Evolutionary conservation across 495 filamentous ascomycete genomes (phyloP).

Genomic region (Trichocladium uniseriatum): DNA sequence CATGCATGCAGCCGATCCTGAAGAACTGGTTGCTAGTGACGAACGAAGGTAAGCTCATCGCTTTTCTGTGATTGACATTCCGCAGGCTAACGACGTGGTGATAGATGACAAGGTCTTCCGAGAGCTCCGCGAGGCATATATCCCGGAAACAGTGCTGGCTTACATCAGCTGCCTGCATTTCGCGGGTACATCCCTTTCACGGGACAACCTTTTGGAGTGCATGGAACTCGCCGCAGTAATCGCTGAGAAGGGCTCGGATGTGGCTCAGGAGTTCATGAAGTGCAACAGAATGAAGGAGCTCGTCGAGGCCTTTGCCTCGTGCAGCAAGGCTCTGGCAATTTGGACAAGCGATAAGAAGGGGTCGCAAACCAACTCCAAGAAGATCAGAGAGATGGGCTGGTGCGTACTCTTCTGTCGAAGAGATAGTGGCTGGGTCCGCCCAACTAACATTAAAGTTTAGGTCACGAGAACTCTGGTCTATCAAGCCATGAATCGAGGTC

Average conservation of each 20-base stretch:
- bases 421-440: conserved; percentile 9
- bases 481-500: conserved; percentile 24
- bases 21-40: conserved; percentile 35
- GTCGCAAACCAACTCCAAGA: conserved; percentile 39
- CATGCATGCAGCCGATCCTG: conserved; percentile 36
- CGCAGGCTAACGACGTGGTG: conserved; percentile 11
- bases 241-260: conserved; percentile 53
- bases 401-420: conserved; percentile 31
- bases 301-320: conserved; percentile 60
- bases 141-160: conserved; percentile 75
- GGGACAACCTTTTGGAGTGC: conserved; percentile 58
- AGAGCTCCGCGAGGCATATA: conserved; percentile 58
- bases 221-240: conserved; percentile 69
- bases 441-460: background rate
- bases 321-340: conserved; percentile 64
- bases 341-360: conserved; percentile 44
- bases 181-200: conserved; percentile 52
- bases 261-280: conserved; percentile 56
- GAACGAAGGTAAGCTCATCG: conserved; percentile 22
- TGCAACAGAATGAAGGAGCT: conserved; percentile 68
- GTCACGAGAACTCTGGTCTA: conserved; percentile 42
- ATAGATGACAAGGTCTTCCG: conserved; percentile 35
- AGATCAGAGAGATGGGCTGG: conserved; percentile 45
- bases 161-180: conserved; percentile 67
- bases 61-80: background rate